Base-by-base conservation (phyloP, 768 basidiomycete species). In the Phlebiopsis flavidoalba region DNA sequence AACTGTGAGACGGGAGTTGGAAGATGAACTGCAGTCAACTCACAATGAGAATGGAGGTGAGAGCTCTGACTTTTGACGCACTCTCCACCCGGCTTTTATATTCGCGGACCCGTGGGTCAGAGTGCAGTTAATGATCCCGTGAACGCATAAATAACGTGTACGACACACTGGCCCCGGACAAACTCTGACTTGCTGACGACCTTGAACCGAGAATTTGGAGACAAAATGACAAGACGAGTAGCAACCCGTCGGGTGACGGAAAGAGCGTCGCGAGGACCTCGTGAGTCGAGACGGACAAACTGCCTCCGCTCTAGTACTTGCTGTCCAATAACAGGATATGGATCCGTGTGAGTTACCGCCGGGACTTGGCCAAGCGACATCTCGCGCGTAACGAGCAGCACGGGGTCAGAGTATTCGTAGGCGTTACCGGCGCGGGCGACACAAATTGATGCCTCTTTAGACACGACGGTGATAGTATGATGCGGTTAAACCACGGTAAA, bases 131-230 rank as follows among this genome's bases (percentile, higher is more conserved):
- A 33, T 37, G 14, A 35, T 37, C 53, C 35, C 53, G 53, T 53
- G 53, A 37, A 37, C 36, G 17, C 19, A 5, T 6, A 17, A 43
- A 5, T 6, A 17, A 43, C 11, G 40, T 17, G 40, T 43, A 43
- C 40, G 40, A 43, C 40, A 43, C 40, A 15, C 22, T 24, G 50
- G 50, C 50, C 50, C 26, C 53, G 53, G 53, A 53, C 53, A 53
- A 53, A 53, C n/a, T 53, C 33, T n/a, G 36, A 12, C 17, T 35
- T 35, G 33, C n/a, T 33, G 53, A 43, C 53, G 53, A 37, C 36
- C 53, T 36, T 53, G 53, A 33, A 35, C 53, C 53, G 53, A 53
- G 53, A 53, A 53, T 53, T 53, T n/a, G 11, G 17, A 53, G 53
- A 6, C 35, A 22, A 53, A 14, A 37, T n/a, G 12, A 40, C 53